Conservation (phyloP, 116 monocot genomes). For the Dioscorea cayenensis region DNA sequence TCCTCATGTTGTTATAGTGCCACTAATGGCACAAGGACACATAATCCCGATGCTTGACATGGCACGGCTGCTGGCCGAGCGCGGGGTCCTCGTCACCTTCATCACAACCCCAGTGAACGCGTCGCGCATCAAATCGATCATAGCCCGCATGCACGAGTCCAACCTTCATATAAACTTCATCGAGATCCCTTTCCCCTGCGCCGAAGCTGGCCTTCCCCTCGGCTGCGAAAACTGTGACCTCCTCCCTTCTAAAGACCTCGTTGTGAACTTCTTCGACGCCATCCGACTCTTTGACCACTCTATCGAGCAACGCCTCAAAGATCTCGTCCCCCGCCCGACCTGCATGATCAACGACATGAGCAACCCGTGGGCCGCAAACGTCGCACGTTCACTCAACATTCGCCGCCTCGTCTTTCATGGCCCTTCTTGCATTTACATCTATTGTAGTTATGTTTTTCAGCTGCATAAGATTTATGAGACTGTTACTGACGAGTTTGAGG, state of each 20-base stretch:
- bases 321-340: constrained; percentile 1
- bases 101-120: constrained; percentile 9
- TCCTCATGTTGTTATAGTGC: constrained; percentile 1
- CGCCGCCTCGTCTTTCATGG: constrained; percentile 22
- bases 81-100: background rate
- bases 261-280: background rate
- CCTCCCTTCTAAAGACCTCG: background rate
- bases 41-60: constrained; percentile 12
- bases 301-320: background rate
- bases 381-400: constrained; percentile 8
- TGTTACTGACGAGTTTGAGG: constrained; percentile 2
- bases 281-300: background rate
- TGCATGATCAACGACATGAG: constrained; percentile 24
- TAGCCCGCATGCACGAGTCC: background rate
- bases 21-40: constrained; percentile 6
- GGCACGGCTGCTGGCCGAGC: constrained; percentile 7
- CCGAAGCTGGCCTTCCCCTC: constrained; percentile 19
- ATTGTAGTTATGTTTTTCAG: background rate
- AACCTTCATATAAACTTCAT: constrained; percentile 11
- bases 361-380: constrained; percentile 12
- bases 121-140: background rate
- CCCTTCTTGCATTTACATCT: constrained; percentile 14
- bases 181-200: constrained; percentile 26
- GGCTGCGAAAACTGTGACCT: constrained; percentile 25
- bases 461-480: background rate